Conservation (phyloP, 2,329 filamentous ascomycete species). For the Zalaria obscura region DNA sequence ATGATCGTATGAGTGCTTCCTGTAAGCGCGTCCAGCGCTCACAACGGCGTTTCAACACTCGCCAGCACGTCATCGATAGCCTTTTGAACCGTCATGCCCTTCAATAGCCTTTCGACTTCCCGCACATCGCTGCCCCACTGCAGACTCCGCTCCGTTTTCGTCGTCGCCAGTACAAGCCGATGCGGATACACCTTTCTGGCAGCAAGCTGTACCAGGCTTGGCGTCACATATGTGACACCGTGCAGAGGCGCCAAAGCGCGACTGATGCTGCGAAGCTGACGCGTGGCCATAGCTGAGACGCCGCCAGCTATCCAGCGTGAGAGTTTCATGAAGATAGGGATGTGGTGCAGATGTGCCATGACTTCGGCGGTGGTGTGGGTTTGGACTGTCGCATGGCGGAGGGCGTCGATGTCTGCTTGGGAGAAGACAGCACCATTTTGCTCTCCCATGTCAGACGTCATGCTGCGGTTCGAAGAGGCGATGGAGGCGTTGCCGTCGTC, state of each 20-base stretch:
- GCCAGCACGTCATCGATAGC: slow-evolving; percentile 45
- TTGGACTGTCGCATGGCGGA: slow-evolving; percentile 43
- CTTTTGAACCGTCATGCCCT: slow-evolving; percentile 39
- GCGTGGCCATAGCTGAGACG: slow-evolving; percentile 63
- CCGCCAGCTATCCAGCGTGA: slow-evolving; percentile 73
- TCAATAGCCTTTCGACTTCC: slow-evolving; percentile 53
- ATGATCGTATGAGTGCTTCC: too few species aligned
- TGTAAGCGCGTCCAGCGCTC: slow-evolving; percentile 3
- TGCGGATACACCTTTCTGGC: slow-evolving; percentile 80
- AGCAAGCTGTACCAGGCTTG: slow-evolving; percentile 69
- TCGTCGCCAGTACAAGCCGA: slow-evolving; percentile 55
- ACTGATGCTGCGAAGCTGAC: slow-evolving; percentile 45
- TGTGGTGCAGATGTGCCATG: slow-evolving; percentile 71
- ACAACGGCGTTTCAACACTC: slow-evolving; percentile 40
- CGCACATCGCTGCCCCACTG: slow-evolving; percentile 77
- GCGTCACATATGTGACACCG: slow-evolving; percentile 64
- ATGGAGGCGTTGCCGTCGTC: too few species aligned
- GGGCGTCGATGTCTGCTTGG: slow-evolving; percentile 37
- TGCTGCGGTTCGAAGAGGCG: too few species aligned
- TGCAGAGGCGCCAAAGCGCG: slow-evolving; percentile 70
- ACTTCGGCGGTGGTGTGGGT: slow-evolving; percentile 63
- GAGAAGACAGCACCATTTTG: background rate
- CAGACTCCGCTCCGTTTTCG: slow-evolving; percentile 69
- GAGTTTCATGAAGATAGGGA: slow-evolving; percentile 73
- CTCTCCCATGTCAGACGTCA: too few species aligned